Conservation (phyloP, 352 stramenopile species). For the Phytophthora quininea region DNA sequence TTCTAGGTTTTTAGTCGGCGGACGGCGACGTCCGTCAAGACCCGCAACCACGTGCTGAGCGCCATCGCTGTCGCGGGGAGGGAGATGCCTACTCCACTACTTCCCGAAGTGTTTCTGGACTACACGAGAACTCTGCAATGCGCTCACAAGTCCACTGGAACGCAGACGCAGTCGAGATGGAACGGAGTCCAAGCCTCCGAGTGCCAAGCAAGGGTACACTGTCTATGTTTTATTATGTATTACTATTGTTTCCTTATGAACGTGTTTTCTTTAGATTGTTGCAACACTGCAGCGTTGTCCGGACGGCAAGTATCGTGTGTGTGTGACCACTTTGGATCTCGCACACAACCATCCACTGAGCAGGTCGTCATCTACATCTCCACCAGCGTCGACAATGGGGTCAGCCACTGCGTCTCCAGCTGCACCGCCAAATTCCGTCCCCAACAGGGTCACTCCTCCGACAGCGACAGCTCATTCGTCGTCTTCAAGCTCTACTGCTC, state of each 20-base stretch:
- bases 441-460: too few relatives aligned
- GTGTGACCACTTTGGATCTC: conserved; percentile 32
- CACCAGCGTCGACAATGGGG: too few relatives aligned
- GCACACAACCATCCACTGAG: conserved; percentile 39
- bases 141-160: conserved; percentile 20
- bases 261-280: conserved; percentile 24
- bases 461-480: too few relatives aligned
- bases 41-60: conserved; percentile 36
- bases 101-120: conserved; percentile 38
- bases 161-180: conserved; percentile 8
- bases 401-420: background rate
- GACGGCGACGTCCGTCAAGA: conserved; percentile 38
- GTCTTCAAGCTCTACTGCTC: background rate
- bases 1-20: conserved; percentile 31
- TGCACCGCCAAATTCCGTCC: background rate
- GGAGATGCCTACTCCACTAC: conserved; percentile 6
- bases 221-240: background rate
- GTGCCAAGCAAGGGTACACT: conserved; percentile 35
- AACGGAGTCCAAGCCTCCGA: conserved; percentile 35
- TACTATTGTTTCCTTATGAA: background rate
- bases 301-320: conserved; percentile 30
- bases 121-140: conserved; percentile 43
- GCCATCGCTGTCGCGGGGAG: conserved; percentile 25
- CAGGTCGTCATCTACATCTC: too few relatives aligned
- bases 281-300: conserved; percentile 34